Percentiles rank a stretch among this genome's conserved stretches.
Evolutionary conservation across 2,329 filamentous ascomycete genomes (phyloP).

Genomic region (Pseudogymnoascus sp.): DNA sequence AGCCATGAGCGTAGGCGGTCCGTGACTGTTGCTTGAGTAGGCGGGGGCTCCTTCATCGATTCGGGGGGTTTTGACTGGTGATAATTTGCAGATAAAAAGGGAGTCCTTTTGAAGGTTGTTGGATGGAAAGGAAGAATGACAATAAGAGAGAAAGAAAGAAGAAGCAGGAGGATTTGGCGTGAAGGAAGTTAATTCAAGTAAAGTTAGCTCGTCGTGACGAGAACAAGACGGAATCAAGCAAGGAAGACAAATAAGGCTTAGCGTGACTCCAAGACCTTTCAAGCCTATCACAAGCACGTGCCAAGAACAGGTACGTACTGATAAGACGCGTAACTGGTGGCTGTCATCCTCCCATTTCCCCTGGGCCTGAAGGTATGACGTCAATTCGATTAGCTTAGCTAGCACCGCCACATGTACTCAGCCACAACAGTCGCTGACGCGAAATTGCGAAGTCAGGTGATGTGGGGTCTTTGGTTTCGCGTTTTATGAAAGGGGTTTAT

Average conservation of each 20-base stretch:
- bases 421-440: background rate
- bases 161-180: background rate
- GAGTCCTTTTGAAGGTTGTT: background rate
- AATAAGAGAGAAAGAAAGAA: background rate
- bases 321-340: background rate
- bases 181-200: background rate
- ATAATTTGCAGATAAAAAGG: background rate
- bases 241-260: background rate
- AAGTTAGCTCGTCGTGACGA: background rate
- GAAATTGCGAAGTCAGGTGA: background rate
- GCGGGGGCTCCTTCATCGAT: conserved; percentile 5
- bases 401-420: background rate
- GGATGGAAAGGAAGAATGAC: background rate
- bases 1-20: conserved; percentile 3
- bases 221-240: background rate
- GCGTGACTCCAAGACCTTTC: background rate
- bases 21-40: background rate
- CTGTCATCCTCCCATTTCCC: background rate
- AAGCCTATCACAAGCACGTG: background rate
- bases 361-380: background rate
- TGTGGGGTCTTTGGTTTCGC: background rate
- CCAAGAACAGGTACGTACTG: background rate
- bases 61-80: background rate
- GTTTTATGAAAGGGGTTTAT: background rate
- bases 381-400: background rate